A percentile compares a stretch with the other conserved stretches of the same genome.
phyloP scores from a whole-genome alignment of 345 rosid species.

The Arabidopsis suecica region DNA sequence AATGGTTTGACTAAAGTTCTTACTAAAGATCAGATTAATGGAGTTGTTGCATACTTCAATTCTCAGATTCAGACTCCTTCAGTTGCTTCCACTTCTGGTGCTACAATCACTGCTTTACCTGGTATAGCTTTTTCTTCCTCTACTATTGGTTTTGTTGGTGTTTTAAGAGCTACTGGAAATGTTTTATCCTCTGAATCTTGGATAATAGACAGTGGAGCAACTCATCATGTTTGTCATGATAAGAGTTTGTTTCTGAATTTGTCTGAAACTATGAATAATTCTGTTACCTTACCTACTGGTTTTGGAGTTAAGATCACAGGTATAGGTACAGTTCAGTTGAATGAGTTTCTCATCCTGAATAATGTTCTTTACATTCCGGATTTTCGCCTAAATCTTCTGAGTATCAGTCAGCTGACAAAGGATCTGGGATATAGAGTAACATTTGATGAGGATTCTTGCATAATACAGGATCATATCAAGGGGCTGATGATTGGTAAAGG shows the following conservation, averaged over 20 bases:
- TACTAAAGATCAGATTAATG: not conserved
- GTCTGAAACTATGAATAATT: not conserved
- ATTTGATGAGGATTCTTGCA: not conserved
- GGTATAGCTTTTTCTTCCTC: not conserved
- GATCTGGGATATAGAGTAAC: not conserved
- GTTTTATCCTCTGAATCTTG: not conserved
- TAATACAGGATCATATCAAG: not conserved
- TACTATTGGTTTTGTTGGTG: not conserved
- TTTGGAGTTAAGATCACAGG: not conserved
- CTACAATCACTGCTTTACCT: not conserved
- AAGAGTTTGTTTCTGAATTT: rapidly evolving
- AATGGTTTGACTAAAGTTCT: rapidly evolving
- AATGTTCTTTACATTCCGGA: not conserved
- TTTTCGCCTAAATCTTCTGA: not conserved
- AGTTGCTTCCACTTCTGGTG: not conserved
- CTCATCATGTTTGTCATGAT: not conserved
- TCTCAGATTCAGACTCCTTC: too few species aligned
- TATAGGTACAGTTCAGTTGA: not conserved
- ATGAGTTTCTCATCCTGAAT: not conserved
- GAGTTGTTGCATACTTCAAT: not conserved
- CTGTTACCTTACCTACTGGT: not conserved
- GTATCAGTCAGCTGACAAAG: not conserved
- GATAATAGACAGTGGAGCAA: not conserved
- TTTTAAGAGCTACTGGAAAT: not conserved
- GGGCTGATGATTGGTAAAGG: not conserved